Conservation (phyloP, 2,329 filamentous ascomycete species). For the Arthrobotrys musiformis region DNA sequence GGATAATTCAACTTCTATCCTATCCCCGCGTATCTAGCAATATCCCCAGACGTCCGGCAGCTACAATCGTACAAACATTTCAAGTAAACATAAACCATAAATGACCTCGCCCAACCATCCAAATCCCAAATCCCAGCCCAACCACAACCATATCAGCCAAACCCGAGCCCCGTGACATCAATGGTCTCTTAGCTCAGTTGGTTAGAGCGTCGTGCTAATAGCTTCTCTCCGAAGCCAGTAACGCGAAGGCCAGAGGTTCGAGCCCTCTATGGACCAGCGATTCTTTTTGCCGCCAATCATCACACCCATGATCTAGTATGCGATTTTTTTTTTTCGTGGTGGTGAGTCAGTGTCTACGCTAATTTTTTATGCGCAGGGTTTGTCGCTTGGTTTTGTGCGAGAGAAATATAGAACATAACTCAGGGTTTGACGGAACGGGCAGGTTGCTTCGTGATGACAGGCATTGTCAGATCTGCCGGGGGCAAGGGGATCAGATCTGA, state of each 20-base stretch:
- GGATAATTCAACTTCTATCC: background rate
- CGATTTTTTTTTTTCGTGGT: background rate
- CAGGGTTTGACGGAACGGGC: background rate
- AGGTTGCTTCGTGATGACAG: background rate
- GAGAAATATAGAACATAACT: too few species aligned
- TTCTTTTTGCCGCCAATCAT: too few species aligned
- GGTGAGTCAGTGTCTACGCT: background rate
- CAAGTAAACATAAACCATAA: background rate
- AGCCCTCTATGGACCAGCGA: constrained; percentile 3
- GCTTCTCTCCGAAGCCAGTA: background rate
- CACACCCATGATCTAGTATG: too few species aligned
- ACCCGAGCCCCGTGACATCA: background rate
- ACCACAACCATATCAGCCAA: background rate
- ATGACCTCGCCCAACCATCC: background rate
- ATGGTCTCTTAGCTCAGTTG: constrained; percentile 33
- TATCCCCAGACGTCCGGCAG: background rate
- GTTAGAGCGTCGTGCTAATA: constrained; percentile 42
- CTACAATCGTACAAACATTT: background rate
- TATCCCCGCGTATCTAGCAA: too few species aligned
- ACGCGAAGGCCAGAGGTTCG: constrained; percentile 25
- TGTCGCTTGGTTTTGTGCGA: background rate
- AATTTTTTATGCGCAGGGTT: background rate
- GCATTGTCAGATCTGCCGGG: background rate
- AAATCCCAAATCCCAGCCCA: background rate
- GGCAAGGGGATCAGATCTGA: background rate